Conservation (phyloP, 2,329 filamentous ascomycete species). For the Geosmithia morbida region DNA sequence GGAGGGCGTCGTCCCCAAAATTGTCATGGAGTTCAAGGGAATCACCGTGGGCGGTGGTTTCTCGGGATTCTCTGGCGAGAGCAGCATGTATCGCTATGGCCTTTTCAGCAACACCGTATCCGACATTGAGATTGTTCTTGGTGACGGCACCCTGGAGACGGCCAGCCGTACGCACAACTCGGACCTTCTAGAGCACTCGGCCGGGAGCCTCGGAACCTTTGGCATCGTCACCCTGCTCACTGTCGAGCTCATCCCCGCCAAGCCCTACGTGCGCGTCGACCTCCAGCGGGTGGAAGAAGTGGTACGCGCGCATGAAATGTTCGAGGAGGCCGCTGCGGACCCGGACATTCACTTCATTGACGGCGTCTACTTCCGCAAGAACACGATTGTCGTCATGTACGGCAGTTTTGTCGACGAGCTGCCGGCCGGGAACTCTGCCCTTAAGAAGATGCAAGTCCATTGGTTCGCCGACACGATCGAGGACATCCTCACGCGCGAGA, state of each 20-base stretch:
- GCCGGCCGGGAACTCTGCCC: slow-evolving; percentile 28
- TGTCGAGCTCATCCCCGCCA: slow-evolving; percentile 32
- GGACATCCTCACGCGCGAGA: slow-evolving; percentile 8
- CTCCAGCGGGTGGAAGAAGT: slow-evolving; percentile 22
- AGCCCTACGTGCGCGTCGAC: slow-evolving; percentile 31
- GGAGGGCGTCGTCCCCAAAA: slow-evolving; percentile 35
- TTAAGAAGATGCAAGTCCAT: slow-evolving; percentile 15
- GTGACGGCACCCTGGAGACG: slow-evolving; percentile 31
- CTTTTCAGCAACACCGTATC: slow-evolving; percentile 39
- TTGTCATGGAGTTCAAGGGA: slow-evolving; percentile 45
- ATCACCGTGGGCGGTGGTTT: slow-evolving; percentile 45
- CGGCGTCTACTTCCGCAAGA: slow-evolving; percentile 34
- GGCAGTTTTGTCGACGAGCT: slow-evolving; percentile 27
- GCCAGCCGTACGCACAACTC: slow-evolving; percentile 27
- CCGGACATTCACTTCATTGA: slow-evolving; percentile 36
- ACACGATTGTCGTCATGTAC: slow-evolving; percentile 32
- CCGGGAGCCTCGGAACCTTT: slow-evolving; percentile 37
- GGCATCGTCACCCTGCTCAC: slow-evolving; percentile 42
- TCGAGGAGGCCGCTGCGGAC: slow-evolving; percentile 14
- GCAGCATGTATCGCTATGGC: slow-evolving; percentile 40
- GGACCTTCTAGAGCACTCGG: slow-evolving; percentile 37
- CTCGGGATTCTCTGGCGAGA: slow-evolving; percentile 40
- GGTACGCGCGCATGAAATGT: slow-evolving; percentile 17
- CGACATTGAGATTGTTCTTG: slow-evolving; percentile 38
- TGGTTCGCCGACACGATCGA: slow-evolving; percentile 15